phyloP scores from a whole-genome alignment of 139 green algal species.

The Gonium pectorale region DNA sequence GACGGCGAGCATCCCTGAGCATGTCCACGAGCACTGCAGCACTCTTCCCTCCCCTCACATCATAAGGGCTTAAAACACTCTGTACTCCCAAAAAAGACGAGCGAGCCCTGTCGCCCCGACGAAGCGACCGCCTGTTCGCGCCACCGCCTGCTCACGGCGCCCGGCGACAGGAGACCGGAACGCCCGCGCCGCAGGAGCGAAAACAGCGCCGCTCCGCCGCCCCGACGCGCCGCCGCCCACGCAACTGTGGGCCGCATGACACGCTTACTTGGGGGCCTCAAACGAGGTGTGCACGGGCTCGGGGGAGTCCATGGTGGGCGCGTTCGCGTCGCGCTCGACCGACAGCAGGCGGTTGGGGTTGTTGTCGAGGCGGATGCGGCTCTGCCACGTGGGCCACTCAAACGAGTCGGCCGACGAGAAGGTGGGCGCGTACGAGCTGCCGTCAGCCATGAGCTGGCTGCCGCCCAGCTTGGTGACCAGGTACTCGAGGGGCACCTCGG shows the following conservation, averaged over 20 bases:
- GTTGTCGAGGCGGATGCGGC: conserved; percentile 45
- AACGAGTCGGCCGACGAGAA: conserved; percentile 18
- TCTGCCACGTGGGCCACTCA: conserved; percentile 48
- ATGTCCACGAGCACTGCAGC: too few species aligned
- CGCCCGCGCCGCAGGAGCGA: too few species aligned
- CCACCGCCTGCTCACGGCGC: too few species aligned
- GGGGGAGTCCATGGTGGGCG: conserved; percentile 45
- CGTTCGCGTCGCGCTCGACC: conserved; percentile 28
- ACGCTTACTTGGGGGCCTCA: conserved; percentile 20
- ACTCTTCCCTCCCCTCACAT: too few species aligned
- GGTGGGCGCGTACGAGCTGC: conserved; percentile 16
- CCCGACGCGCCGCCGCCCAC: too few species aligned
- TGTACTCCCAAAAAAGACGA: too few species aligned
- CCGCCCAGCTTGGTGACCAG: conserved; percentile 49
- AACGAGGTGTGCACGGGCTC: conserved; percentile 46
- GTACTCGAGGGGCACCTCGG: conserved; percentile 46
- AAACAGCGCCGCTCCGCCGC: too few species aligned
- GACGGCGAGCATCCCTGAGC: too few species aligned
- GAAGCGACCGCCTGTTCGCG: too few species aligned
- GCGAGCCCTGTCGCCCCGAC: too few species aligned
- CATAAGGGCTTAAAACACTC: too few species aligned
- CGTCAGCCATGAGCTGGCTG: conserved; percentile 26
- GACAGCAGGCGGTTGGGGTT: conserved; percentile 45
- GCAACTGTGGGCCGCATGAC: not conserved
- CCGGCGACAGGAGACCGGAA: too few species aligned